Conservation (phyloP, 495 filamentous ascomycete species). For the Aspergillus bridgeri region DNA sequence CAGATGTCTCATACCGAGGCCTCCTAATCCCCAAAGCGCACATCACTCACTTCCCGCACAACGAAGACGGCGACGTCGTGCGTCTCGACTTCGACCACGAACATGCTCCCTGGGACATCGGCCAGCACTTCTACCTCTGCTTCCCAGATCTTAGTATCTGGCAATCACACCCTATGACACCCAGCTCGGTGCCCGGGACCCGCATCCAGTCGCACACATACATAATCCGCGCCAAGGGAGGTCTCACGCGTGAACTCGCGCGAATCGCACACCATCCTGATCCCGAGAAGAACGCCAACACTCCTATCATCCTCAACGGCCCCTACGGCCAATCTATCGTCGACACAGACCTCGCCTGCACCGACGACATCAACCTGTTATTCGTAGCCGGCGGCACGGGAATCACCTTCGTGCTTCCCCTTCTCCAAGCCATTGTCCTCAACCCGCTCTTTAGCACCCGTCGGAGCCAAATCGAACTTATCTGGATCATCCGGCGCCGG, state of each 20-base stretch:
- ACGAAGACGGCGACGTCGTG: conserved; percentile 49
- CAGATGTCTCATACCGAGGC: conserved; percentile 31
- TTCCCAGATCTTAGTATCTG: conserved; percentile 58
- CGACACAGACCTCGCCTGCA: conserved; percentile 24
- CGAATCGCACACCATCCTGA: conserved; percentile 25
- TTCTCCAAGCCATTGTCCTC: conserved; percentile 44
- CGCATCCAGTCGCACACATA: conserved; percentile 53
- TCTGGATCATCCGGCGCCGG: conserved; percentile 58
- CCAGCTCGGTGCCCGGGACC: conserved; percentile 44
- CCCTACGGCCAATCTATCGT: conserved; percentile 55
- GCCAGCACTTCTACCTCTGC: conserved; percentile 64
- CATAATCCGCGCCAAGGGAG: conserved; percentile 56
- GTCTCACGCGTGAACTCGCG: conserved; percentile 56
- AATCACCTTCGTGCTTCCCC: conserved; percentile 58
- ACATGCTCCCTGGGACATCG: conserved; percentile 55
- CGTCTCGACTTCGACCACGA: conserved; percentile 54
- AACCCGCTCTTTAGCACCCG: conserved; percentile 25
- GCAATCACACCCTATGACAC: conserved; percentile 68
- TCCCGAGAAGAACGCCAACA: not conserved
- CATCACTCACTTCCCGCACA: conserved; percentile 46
- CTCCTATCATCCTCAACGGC: conserved; percentile 49
- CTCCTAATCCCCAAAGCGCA: conserved; percentile 44
- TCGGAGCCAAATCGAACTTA: conserved; percentile 46
- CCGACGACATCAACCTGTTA: conserved; percentile 50
- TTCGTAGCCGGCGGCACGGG: conserved; percentile 64